Evolutionary conservation across 1,139 yeast genomes (phyloP), one percentile per base, ranked within the genome.

Genomic region (Yamadazyma epiphylla): DNA sequence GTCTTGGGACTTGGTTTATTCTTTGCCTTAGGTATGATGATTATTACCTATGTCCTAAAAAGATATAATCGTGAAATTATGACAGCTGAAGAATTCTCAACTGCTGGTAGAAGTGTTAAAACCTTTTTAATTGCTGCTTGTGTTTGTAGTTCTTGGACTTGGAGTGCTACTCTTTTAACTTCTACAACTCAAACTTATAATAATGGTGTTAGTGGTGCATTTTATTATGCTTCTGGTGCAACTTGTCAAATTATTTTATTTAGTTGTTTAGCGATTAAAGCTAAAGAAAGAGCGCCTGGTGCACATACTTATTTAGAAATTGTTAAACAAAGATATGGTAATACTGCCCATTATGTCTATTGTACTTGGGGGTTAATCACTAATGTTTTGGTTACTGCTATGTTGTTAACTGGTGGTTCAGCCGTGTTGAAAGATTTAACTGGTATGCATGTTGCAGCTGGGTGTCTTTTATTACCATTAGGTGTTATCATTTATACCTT

Each of bases 61-160:
- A 69, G 94, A 33, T 87, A 86, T 55, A 87, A 83, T 46, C 73
- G 74, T 44, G 95, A 87, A 55, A 70, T 82, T 32, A 81, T 84
- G 59, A 84, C 94, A 7, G 88, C 95, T 2, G 95, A 87, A 62
- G 94, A 85, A 50, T 86, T 87, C 47, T 76, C 88, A 9, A 85
- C 95, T 8, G 95, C 95, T 19, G 94, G 94, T 38, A 71, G 95
- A 54, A 67, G 84, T 4, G 94, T 87, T 25, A 82, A 81, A 42
- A 78, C 88, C 1, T 91, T 89, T 27, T 63, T 87, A 41, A 82
- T 86, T 39, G 79, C 91, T 8, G 79, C 94, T 5, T 94, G 95
- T 5, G 95, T 87, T 23, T 95, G 86, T 6, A 78, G 88, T 14
- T 80, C 91, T 8, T 88, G 96, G 96, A 87, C 95, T 4, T 87